Percentiles rank a stretch among this genome's conserved stretches.
Conservation (phyloP, 495 filamentous ascomycete species). For the Lasiosphaeria hispida region DNA sequence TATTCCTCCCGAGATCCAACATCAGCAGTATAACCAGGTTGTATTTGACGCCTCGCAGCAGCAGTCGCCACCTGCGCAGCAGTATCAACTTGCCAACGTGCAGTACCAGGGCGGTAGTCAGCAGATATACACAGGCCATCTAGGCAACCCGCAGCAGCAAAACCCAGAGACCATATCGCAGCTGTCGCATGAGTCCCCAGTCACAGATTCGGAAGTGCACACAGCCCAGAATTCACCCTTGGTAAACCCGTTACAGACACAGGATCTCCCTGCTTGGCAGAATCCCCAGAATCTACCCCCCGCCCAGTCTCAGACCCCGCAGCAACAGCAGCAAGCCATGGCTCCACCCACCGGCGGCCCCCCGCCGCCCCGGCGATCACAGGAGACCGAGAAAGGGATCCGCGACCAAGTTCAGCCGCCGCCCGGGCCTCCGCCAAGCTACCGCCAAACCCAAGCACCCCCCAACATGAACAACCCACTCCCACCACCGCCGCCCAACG, state of each 20-base stretch:
- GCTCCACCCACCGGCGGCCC: slow-evolving; percentile 47
- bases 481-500: slow-evolving; percentile 41
- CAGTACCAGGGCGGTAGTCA: slow-evolving; percentile 38
- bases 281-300: slow-evolving; percentile 31
- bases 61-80: slow-evolving; percentile 36
- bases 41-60: slow-evolving; percentile 38
- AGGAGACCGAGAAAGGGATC: slow-evolving; percentile 41
- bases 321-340: slow-evolving; percentile 46
- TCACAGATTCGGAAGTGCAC: slow-evolving; percentile 43
- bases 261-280: slow-evolving; percentile 31
- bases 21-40: slow-evolving; percentile 34
- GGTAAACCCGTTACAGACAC: slow-evolving; percentile 32
- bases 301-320: slow-evolving; percentile 32
- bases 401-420: slow-evolving; percentile 43
- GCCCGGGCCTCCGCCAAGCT: slow-evolving; percentile 46
- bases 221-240: slow-evolving; percentile 37
- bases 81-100: slow-evolving; percentile 29
- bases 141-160: slow-evolving; percentile 42
- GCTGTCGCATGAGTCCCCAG: slow-evolving; percentile 60
- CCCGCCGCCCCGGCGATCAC: slow-evolving; percentile 44
- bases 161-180: slow-evolving; percentile 56
- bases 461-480: slow-evolving; percentile 45
- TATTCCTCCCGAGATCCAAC: slow-evolving; percentile 27
- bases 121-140: slow-evolving; percentile 33
- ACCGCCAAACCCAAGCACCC: slow-evolving; percentile 45